phyloP scores from a whole-genome alignment of 257 asterid genomes.

The Rauvolfia tetraphylla region DNA sequence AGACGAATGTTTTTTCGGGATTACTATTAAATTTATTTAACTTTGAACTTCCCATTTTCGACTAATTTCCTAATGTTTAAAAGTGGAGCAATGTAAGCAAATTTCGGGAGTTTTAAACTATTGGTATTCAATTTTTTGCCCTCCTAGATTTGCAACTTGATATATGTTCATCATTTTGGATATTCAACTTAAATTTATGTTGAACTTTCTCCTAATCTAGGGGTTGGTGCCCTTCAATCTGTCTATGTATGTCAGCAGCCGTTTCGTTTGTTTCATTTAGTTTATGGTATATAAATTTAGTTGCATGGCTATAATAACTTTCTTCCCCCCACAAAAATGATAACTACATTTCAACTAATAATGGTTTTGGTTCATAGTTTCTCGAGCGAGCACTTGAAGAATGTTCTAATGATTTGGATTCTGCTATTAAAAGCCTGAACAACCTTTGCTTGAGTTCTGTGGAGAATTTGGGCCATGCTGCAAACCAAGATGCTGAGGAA shows the following conservation, averaged over 20 bases:
- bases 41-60: not conserved
- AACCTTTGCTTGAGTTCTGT: constrained; percentile 70
- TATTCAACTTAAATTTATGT: not conserved
- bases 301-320: not conserved
- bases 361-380: constrained; percentile 41
- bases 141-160: not conserved
- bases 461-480: constrained; percentile 31
- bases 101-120: not conserved
- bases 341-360: not conserved
- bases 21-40: not conserved
- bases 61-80: not conserved
- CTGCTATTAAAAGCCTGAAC: constrained; percentile 69
- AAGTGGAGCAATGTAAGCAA: not conserved
- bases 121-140: not conserved
- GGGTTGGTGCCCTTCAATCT: not conserved
- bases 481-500: constrained; percentile 38
- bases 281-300: not conserved
- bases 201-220: not conserved
- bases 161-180: no score
- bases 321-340: not conserved
- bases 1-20: not conserved
- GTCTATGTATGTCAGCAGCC: not conserved
- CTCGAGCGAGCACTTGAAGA: constrained; percentile 80
- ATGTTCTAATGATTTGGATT: constrained; percentile 69
- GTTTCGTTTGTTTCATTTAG: not conserved